These are phyloP conservation scores for Pleurotus sapidus DNA, from an alignment of 768 basidiomycete genomes.

Conservation along the genomic window DNA sequence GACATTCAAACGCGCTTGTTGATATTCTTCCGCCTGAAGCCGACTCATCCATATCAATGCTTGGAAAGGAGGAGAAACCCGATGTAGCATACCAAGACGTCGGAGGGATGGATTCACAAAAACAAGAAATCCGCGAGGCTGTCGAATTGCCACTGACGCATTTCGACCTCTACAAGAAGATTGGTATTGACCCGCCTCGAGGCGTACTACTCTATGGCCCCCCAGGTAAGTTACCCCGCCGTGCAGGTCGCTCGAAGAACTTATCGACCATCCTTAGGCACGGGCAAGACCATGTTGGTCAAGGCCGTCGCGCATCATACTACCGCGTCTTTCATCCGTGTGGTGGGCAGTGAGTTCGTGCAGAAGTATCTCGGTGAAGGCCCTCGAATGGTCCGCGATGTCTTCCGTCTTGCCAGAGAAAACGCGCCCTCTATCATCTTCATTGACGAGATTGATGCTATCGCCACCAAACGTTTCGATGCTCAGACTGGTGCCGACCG, in stretches of 20 bases:
- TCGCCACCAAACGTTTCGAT: slow-evolving; percentile 99
- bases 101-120: slow-evolving; percentile 96
- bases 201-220: slow-evolving; percentile 97
- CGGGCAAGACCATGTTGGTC: slow-evolving; percentile 98
- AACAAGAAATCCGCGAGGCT: slow-evolving; percentile 98
- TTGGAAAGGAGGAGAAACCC: slow-evolving; percentile 91
- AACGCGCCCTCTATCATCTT: slow-evolving; percentile 98
- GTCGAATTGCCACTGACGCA: slow-evolving; percentile 96
- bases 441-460: slow-evolving; percentile 98
- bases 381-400: slow-evolving; percentile 99
- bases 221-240: slow-evolving; percentile 58
- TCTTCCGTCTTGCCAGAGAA: slow-evolving; percentile 95
- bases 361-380: slow-evolving; percentile 99
- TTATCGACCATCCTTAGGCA: slow-evolving; percentile 49
- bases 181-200: slow-evolving; percentile 97
- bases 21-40: slow-evolving; percentile 99
- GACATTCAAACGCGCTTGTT: slow-evolving; percentile 97
- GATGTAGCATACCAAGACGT: slow-evolving; percentile 93
- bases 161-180: slow-evolving; percentile 98
- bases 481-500: slow-evolving; percentile 99
- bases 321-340: slow-evolving; percentile 95
- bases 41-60: slow-evolving; percentile 94
- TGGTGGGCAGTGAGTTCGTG: slow-evolving; percentile 97
- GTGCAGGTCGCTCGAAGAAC: not conserved
- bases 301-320: slow-evolving; percentile 99